These are phyloP conservation scores for Ceratobasidium sp. DNA, from an alignment of 1,284 basidiomycete genomes.

Conservation along the genomic window DNA sequence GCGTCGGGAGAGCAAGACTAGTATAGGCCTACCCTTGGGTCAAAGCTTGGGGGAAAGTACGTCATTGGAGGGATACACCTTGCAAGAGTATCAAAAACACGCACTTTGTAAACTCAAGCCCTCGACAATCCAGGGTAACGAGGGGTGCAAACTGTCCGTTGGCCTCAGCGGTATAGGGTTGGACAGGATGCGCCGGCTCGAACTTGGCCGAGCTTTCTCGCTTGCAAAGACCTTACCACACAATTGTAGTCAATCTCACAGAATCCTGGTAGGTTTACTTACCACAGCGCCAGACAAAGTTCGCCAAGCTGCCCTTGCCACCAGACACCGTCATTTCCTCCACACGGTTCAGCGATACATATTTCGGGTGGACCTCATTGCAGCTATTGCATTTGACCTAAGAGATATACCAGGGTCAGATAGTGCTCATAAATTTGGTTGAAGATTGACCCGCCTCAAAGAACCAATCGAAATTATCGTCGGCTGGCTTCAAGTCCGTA, in stretches of 20 bases:
- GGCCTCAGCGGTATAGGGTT: constrained; percentile 66
- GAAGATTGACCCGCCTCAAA: constrained; percentile 66
- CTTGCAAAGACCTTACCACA: constrained; percentile 63
- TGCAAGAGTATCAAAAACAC: neutral
- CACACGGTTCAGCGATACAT: constrained; percentile 74
- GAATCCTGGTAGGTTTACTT: neutral
- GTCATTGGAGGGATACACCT: neutral
- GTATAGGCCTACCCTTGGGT: constrained; percentile 27
- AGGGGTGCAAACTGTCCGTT: constrained; percentile 69
- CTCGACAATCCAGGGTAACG: constrained; percentile 76
- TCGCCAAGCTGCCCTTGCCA: constrained; percentile 71
- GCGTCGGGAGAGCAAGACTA: neutral
- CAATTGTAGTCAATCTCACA: neutral
- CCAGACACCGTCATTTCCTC: constrained; percentile 71
- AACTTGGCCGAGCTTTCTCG: constrained; percentile 83
- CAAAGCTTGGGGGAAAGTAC: constrained; percentile 12
- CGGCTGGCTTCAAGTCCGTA: constrained; percentile 69
- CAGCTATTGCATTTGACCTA: constrained; percentile 85
- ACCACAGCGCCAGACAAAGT: constrained; percentile 82
- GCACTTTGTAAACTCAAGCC: constrained; percentile 69
- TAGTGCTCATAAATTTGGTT: neutral
- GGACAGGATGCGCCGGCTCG: constrained; percentile 55
- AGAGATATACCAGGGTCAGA: neutral
- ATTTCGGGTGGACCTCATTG: constrained; percentile 75
- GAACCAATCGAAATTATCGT: constrained; percentile 77